A percentile compares a stretch with the other conserved stretches of the same genome.
Evolutionary conservation across 164 flowering plant species (phyloP).

Genomic region (Tetracentron sinense): DNA sequence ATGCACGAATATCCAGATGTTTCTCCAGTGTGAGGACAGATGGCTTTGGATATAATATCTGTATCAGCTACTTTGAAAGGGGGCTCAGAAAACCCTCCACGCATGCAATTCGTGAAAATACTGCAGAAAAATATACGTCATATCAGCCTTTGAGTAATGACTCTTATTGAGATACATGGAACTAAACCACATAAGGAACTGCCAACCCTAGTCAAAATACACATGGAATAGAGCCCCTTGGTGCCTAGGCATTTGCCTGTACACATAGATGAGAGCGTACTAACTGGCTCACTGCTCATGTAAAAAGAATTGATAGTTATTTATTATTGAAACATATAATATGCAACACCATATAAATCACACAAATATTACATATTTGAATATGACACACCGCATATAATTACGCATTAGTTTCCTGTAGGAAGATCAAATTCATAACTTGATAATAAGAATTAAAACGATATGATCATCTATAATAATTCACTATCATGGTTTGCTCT

Average conservation of each 20-base stretch:
- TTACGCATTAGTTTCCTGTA: too few relatives aligned
- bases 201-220: background rate
- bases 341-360: background rate
- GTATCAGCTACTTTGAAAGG: background rate
- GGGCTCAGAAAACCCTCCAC: background rate
- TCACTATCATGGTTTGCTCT: too few relatives aligned
- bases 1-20: background rate
- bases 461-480: too few relatives aligned
- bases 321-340: too few relatives aligned
- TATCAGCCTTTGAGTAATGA: background rate
- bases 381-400: too few relatives aligned
- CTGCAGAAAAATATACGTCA: background rate
- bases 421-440: too few relatives aligned
- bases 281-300: background rate
- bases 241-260: background rate
- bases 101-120: background rate
- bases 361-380: too few relatives aligned
- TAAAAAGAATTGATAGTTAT: background rate
- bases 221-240: background rate
- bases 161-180: background rate
- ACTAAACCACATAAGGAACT: background rate
- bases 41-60: background rate
- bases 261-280: constrained; percentile 9
- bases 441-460: too few relatives aligned
- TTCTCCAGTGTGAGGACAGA: background rate